Percentiles rank a stretch among this genome's conserved stretches.
phyloP scores from a whole-genome alignment of 2,329 filamentous ascomycete genomes.

The Neocatenulostroma microsporum region DNA sequence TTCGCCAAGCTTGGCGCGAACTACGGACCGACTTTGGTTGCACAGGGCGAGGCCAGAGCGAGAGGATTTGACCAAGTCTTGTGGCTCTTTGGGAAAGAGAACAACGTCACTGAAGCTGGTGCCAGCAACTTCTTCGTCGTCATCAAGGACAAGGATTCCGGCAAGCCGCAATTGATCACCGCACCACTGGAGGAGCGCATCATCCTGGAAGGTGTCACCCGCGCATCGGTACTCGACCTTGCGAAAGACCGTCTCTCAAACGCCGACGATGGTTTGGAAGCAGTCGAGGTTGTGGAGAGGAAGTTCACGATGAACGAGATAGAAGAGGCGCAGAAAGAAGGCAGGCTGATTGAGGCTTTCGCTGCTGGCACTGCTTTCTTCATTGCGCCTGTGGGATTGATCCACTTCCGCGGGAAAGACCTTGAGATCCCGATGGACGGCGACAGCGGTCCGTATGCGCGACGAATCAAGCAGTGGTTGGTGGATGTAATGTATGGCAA shows the following conservation, averaged over 20 bases:
- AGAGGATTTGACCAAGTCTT: slow-evolving; percentile 81
- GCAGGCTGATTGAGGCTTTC: slow-evolving; percentile 74
- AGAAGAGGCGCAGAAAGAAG: slow-evolving; percentile 62
- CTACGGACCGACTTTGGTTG: slow-evolving; percentile 76
- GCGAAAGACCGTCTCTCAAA: slow-evolving; percentile 52
- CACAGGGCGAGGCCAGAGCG: slow-evolving; percentile 64
- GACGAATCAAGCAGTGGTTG: slow-evolving; percentile 39
- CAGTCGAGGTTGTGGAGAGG: slow-evolving; percentile 66
- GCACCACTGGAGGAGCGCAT: slow-evolving; percentile 71
- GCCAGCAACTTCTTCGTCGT: slow-evolving; percentile 89
- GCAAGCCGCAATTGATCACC: slow-evolving; percentile 66
- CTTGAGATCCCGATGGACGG: slow-evolving; percentile 38
- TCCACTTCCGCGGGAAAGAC: slow-evolving; percentile 40
- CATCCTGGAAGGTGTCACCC: slow-evolving; percentile 83
- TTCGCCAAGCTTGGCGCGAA: slow-evolving; percentile 90
- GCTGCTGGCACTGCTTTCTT: slow-evolving; percentile 71
- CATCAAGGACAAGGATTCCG: slow-evolving; percentile 52
- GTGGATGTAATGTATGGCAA: slow-evolving; percentile 44
- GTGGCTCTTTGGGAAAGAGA: slow-evolving; percentile 79
- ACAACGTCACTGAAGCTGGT: slow-evolving; percentile 80
- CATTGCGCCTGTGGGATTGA: slow-evolving; percentile 38
- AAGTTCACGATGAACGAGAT: slow-evolving; percentile 77
- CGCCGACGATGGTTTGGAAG: slow-evolving; percentile 28
- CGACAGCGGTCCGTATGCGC: slow-evolving; percentile 36
- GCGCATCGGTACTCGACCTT: slow-evolving; percentile 69